Conservation (phyloP, 2,329 filamentous ascomycete species). For the Exophiala sideris region DNA sequence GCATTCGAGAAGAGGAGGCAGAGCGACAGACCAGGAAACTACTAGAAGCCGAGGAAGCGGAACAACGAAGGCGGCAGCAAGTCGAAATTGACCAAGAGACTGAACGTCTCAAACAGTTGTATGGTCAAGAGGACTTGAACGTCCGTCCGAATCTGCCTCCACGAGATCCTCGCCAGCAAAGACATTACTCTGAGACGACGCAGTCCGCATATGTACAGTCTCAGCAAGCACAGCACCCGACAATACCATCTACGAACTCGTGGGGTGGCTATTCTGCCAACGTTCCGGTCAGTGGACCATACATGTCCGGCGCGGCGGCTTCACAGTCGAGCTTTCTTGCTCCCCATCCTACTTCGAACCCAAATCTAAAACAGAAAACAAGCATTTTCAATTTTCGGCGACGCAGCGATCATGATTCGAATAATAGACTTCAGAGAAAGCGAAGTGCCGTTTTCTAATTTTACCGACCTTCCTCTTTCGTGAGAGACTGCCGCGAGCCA, state of each 20-base stretch:
- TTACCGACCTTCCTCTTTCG: constrained; percentile 18
- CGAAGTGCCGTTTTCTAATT: constrained; percentile 45
- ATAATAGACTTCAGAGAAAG: constrained; percentile 41
- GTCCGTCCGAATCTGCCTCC: constrained; percentile 21
- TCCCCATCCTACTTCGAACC: constrained; percentile 10
- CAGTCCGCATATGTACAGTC: constrained; percentile 19
- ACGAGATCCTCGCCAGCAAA: constrained; percentile 15
- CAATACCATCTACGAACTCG: constrained; percentile 2
- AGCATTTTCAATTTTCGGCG: constrained; percentile 45
- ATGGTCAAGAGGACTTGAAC: constrained; percentile 39
- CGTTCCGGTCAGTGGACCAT: constrained; percentile 23
- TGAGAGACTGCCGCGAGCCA: neutral
- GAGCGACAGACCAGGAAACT: constrained; percentile 51
- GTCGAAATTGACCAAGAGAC: constrained; percentile 72
- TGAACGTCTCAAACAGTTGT: constrained; percentile 61
- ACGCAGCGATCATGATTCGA: constrained; percentile 33
- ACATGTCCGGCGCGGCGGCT: constrained; percentile 27
- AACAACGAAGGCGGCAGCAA: constrained; percentile 47
- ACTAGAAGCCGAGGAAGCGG: constrained; percentile 53
- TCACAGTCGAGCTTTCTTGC: constrained; percentile 24
- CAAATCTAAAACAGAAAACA: constrained; percentile 37
- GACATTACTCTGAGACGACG: constrained; percentile 20
- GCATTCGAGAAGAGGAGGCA: constrained; percentile 50
- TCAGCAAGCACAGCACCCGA: constrained; percentile 9
- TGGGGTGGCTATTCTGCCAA: constrained; percentile 8